A percentile compares a stretch with the other conserved stretches of the same genome.
phyloP scores from a whole-genome alignment of 352 stramenopile species.

The Phytophthora podocarpi region DNA sequence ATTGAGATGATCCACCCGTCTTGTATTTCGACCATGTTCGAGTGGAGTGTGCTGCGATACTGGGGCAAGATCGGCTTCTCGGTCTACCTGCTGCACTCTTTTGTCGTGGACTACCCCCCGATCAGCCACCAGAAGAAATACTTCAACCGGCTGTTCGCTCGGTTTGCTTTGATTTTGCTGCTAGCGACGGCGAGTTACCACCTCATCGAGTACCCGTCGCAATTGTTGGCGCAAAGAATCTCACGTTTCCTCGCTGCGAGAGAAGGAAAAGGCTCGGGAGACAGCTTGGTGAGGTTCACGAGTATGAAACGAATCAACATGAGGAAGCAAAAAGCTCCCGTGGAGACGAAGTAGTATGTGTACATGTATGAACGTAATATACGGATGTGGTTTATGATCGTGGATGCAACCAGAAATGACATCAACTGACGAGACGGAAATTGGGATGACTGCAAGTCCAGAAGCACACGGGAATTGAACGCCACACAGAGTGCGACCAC shows the following conservation, averaged over 20 bases:
- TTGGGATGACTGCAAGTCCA: too few relatives aligned
- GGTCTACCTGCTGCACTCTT: constrained; percentile 30
- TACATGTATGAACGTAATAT: constrained; percentile 13
- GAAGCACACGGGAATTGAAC: too few relatives aligned
- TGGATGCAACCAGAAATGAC: too few relatives aligned
- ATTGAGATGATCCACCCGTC: constrained; percentile 32
- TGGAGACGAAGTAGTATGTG: constrained; percentile 15
- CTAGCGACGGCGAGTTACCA: constrained; percentile 36
- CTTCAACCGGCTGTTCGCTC: constrained; percentile 38
- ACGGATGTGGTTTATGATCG: neutral
- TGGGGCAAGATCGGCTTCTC: constrained; percentile 36
- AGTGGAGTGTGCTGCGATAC: constrained; percentile 32
- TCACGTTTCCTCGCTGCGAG: constrained; percentile 4
- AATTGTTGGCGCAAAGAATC: constrained; percentile 6
- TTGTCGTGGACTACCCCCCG: constrained; percentile 24
- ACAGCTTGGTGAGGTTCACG: constrained; percentile 17
- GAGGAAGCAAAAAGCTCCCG: constrained; percentile 13
- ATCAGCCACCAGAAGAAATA: constrained; percentile 32
- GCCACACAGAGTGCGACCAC: too few relatives aligned
- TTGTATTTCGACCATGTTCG: constrained; percentile 30
- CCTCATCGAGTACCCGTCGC: too few relatives aligned
- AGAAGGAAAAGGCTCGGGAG: constrained; percentile 1
- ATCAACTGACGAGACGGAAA: too few relatives aligned
- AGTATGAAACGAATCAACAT: constrained; percentile 20
- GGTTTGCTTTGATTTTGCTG: constrained; percentile 33